Percentiles rank a stretch among this genome's conserved stretches.
These are phyloP conservation scores for Danielia reshetovae DNA, from an alignment of 805 yeast genomes.

Conservation along the genomic window DNA sequence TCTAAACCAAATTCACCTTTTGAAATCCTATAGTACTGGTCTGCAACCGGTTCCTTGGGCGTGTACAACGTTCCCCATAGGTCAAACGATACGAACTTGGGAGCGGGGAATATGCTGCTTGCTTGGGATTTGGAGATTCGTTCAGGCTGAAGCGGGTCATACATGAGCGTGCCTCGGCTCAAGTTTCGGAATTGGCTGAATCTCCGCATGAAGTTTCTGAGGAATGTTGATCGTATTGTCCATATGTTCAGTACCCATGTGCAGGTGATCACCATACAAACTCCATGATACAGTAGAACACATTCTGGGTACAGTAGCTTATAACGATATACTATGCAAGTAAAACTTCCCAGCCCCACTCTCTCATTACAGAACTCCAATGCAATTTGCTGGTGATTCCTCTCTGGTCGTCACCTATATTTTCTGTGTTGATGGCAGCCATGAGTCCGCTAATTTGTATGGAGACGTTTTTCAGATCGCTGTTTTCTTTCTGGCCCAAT, in stretches of 20 bases:
- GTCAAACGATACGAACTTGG: constrained; percentile 57
- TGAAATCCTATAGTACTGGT: constrained; percentile 52
- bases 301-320: background rate
- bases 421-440: constrained; percentile 34
- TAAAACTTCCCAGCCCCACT: constrained; percentile 74
- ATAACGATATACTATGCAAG: constrained; percentile 29
- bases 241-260: too few relatives aligned
- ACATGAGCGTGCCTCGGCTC: constrained; percentile 3
- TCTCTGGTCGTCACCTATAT: constrained; percentile 28
- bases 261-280: too few relatives aligned
- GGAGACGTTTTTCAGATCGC: constrained; percentile 9
- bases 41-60: constrained; percentile 50
- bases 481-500: background rate
- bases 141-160: constrained; percentile 12
- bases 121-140: constrained; percentile 14
- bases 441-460: constrained; percentile 37
- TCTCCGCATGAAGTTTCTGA: background rate
- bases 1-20: constrained; percentile 37
- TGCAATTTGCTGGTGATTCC: constrained; percentile 51
- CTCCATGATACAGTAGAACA: background rate
- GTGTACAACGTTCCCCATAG: constrained; percentile 65
- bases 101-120: constrained; percentile 27
- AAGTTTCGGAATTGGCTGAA: too few relatives aligned
- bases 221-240: background rate
- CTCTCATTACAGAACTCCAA: constrained; percentile 69